These are phyloP conservation scores for Pythium scleroteichum DNA, from an alignment of 352 stramenopile genomes.

Conservation along the genomic window DNA sequence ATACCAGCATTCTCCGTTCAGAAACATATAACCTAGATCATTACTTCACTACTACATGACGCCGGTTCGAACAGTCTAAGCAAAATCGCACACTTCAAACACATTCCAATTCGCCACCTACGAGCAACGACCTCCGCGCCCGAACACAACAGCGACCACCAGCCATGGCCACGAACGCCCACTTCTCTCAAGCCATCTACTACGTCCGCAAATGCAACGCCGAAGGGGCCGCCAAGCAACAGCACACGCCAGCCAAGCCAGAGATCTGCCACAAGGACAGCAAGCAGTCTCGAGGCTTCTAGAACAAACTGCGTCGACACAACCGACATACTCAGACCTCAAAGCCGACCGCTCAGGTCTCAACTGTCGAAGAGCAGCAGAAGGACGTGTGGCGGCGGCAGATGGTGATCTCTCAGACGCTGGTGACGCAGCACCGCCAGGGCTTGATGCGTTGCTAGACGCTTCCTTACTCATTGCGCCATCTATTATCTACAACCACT, in stretches of 20 bases:
- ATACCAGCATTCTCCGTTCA: background rate
- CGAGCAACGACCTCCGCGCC: too few relatives aligned
- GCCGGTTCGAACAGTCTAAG: too few relatives aligned
- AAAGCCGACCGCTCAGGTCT: background rate
- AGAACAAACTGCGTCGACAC: constrained; percentile 1
- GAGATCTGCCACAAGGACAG: background rate
- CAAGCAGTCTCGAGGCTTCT: background rate
- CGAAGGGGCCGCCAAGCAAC: background rate
- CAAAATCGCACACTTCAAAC: too few relatives aligned
- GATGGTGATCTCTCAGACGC: constrained; percentile 13
- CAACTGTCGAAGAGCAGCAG: background rate
- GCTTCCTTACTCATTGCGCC: too few relatives aligned
- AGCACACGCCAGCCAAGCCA: background rate
- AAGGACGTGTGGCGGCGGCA: constrained; percentile 14
- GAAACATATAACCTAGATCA: background rate
- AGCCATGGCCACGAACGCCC: constrained; percentile 8
- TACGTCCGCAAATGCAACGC: constrained; percentile 17
- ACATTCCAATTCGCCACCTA: too few relatives aligned
- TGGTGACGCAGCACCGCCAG: background rate
- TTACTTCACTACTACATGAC: too few relatives aligned
- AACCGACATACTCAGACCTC: background rate
- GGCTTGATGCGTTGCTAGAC: background rate
- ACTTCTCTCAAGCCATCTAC: constrained; percentile 11
- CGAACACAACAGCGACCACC: too few relatives aligned
- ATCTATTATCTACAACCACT: too few relatives aligned